These are phyloP conservation scores for Solanum clarkiae DNA, from an alignment of 257 asterid genomes.

Conservation along the genomic window DNA sequence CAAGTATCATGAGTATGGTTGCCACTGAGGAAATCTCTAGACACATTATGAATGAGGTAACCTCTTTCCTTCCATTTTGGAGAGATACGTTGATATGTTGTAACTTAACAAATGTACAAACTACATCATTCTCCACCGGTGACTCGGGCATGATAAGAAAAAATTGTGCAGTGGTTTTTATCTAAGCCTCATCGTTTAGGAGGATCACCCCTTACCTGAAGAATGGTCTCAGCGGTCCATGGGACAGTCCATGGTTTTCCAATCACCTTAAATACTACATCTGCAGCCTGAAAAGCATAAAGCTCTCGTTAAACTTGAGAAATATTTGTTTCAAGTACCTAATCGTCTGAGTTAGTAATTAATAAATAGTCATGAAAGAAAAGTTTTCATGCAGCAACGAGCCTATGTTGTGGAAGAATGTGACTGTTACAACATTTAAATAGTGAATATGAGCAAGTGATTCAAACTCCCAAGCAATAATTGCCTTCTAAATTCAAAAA, in stretches of 20 bases:
- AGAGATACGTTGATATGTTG: neutral
- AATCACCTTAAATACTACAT: constrained; percentile 24
- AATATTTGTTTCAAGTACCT: neutral
- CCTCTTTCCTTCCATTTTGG: neutral
- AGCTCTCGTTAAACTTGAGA: neutral
- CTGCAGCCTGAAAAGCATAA: constrained; percentile 33
- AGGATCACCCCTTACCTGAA: constrained; percentile 37
- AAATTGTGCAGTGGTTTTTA: neutral
- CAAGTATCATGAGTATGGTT: neutral
- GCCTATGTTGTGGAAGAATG: neutral
- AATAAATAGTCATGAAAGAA: neutral
- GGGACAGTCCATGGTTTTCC: constrained; percentile 92
- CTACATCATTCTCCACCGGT: neutral
- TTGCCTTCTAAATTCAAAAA: neutral
- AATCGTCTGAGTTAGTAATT: neutral
- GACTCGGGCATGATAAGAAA: neutral
- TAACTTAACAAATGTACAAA: neutral
- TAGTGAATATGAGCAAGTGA: neutral
- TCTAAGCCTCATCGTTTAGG: neutral
- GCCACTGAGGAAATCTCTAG: neutral
- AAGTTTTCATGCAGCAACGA: neutral
- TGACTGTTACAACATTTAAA: neutral
- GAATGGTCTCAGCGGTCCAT: constrained; percentile 90
- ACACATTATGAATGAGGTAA: neutral
- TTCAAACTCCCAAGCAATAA: neutral